A percentile compares a stretch with the other conserved stretches of the same genome.
phyloP scores from a whole-genome alignment of 2,329 filamentous ascomycete species.

The Clarireedia homoeocarpa region DNA sequence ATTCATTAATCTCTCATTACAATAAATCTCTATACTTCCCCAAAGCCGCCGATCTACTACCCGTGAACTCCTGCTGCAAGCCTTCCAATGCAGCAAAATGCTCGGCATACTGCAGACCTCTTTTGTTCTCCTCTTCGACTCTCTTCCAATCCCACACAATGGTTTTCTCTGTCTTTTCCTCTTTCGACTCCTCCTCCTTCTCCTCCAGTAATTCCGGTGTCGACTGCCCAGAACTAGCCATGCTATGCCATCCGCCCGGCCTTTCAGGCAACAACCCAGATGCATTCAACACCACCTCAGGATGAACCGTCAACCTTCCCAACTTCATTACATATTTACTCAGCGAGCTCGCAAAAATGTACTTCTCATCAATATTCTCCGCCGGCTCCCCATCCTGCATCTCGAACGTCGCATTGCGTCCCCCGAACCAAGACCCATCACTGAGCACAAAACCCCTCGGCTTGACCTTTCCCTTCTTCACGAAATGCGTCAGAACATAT shows the following conservation, averaged over 20 bases:
- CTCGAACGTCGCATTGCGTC: conserved; percentile 32
- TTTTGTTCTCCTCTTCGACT: conserved; percentile 46
- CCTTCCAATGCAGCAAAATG: conserved; percentile 52
- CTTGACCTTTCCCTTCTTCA: conserved; percentile 51
- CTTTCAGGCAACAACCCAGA: conserved; percentile 67
- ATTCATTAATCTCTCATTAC: not conserved
- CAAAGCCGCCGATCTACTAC: conserved; percentile 26
- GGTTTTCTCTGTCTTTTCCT: not conserved
- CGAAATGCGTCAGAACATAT: conserved; percentile 67
- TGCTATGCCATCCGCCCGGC: conserved; percentile 54
- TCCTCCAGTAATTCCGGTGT: conserved; percentile 22
- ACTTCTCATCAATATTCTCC: conserved; percentile 45
- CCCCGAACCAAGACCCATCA: conserved; percentile 34
- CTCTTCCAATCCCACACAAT: conserved; percentile 48
- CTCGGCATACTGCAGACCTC: conserved; percentile 46
- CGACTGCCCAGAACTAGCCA: conserved; percentile 26
- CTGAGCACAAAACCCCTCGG: conserved; percentile 39
- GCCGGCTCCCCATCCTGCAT: conserved; percentile 33
- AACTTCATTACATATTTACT: conserved; percentile 81
- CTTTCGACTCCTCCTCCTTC: conserved; percentile 6
- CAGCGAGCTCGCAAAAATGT: conserved; percentile 62
- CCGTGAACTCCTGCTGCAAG: conserved; percentile 33
- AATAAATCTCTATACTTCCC: conserved; percentile 28
- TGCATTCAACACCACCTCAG: conserved; percentile 64
- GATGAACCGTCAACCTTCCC: conserved; percentile 74